A percentile compares a stretch with the other conserved stretches of the same genome.
phyloP scores from a whole-genome alignment of 495 filamentous ascomycete species.

The Chaetomium fimeti region DNA sequence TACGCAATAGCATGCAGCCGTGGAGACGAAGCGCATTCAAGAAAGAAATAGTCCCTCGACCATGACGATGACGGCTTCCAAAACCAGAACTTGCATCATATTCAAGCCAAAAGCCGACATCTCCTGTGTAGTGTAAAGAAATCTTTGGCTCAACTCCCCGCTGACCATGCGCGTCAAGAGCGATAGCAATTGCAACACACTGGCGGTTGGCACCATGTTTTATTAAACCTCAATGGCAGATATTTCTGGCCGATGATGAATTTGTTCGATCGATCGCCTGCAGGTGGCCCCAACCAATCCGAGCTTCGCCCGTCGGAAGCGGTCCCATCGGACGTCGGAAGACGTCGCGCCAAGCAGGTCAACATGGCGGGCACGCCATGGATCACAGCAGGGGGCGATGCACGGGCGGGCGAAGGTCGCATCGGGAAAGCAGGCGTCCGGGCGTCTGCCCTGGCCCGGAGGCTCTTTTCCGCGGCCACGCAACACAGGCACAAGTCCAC shows the following conservation, averaged over 20 bases:
- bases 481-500: background rate
- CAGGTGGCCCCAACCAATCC: conserved; percentile 3
- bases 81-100: too few species aligned
- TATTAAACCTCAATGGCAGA: background rate
- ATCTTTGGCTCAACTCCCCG: too few species aligned
- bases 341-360: conserved; percentile 10
- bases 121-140: too few species aligned
- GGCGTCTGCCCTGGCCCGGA: background rate
- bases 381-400: conserved; percentile 5
- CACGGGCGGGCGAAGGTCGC: conserved; percentile 10
- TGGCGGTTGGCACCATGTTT: background rate
- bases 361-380: background rate
- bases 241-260: background rate
- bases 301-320: conserved; percentile 4
- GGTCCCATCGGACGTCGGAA: conserved; percentile 15
- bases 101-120: too few species aligned
- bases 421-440: background rate
- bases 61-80: too few species aligned
- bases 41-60: too few species aligned
- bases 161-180: too few species aligned
- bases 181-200: background rate
- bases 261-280: conserved; percentile 16
- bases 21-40: too few species aligned
- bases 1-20: background rate
- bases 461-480: conserved; percentile 11